Conservation (phyloP, 345 rosid species). For the Arabidopsis arenosa region DNA sequence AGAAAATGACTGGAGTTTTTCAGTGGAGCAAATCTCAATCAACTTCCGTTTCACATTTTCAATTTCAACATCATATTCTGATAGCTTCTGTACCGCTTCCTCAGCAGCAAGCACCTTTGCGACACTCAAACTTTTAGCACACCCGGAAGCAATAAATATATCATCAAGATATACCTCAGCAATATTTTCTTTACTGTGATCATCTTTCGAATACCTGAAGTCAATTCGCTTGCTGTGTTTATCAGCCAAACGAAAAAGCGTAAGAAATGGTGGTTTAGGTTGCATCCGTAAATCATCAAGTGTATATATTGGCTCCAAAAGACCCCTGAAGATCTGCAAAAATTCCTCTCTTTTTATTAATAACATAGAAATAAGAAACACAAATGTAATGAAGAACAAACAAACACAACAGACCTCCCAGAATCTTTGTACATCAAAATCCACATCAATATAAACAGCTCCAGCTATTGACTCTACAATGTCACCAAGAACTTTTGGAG, state of each 20-base stretch:
- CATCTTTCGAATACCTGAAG: neutral
- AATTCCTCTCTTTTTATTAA: neutral
- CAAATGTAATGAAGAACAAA: neutral
- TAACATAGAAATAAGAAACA: neutral
- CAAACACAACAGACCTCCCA: constrained; percentile 60
- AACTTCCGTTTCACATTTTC: constrained; percentile 62
- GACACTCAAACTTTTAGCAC: constrained; percentile 47
- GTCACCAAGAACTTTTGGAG: constrained; percentile 73
- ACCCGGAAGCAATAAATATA: constrained; percentile 47
- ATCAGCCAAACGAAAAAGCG: constrained; percentile 55
- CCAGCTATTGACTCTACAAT: constrained; percentile 74
- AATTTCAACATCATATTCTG: constrained; percentile 37
- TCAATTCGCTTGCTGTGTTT: constrained; percentile 28
- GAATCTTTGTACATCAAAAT: constrained; percentile 52
- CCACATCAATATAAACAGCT: constrained; percentile 63
- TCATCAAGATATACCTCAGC: constrained; percentile 60
- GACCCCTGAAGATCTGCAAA: constrained; percentile 59
- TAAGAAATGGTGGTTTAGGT: constrained; percentile 47
- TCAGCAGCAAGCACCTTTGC: constrained; percentile 64
- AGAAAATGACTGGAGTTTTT: constrained; percentile 46
- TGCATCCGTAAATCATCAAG: constrained; percentile 1
- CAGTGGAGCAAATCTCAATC: constrained; percentile 46
- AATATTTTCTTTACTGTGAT: constrained; percentile 15
- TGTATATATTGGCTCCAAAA: constrained; percentile 63
- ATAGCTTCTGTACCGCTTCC: constrained; percentile 53